Percentiles rank a stretch among this genome's conserved stretches.
Evolutionary conservation across 2,329 filamentous ascomycete genomes (phyloP).

Genomic region (Blastomyces parvus): DNA sequence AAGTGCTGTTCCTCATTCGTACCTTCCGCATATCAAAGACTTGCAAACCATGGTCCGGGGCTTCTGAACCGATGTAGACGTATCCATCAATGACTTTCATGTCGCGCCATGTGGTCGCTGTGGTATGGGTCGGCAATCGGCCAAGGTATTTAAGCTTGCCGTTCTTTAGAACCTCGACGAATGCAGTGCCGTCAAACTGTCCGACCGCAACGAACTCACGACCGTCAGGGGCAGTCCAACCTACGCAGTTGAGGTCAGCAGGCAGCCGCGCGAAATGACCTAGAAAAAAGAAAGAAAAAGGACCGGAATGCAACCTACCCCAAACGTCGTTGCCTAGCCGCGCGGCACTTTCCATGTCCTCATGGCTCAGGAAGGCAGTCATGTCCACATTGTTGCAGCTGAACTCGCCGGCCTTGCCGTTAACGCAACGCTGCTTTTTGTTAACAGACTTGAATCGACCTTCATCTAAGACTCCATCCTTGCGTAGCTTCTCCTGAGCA

Average conservation of each 20-base stretch:
- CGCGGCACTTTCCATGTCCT: conserved; percentile 30
- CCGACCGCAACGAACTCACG: conserved; percentile 44
- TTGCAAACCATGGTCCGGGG: conserved; percentile 48
- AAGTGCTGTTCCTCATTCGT: conserved; percentile 1
- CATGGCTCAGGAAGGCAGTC: conserved; percentile 32
- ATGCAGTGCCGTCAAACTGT: conserved; percentile 43
- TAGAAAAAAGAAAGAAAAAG: neutral
- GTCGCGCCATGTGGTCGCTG: conserved; percentile 28
- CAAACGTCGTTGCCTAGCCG: conserved; percentile 33
- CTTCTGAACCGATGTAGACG: conserved; percentile 37
- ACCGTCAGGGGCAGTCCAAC: conserved; percentile 41
- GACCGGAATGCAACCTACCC: conserved; percentile 16
- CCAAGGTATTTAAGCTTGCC: conserved; percentile 42
- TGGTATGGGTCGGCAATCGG: conserved; percentile 37
- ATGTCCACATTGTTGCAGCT: conserved; percentile 33
- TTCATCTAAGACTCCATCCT: conserved; percentile 11
- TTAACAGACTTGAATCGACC: conserved; percentile 10
- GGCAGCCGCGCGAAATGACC: neutral
- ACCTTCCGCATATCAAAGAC: conserved; percentile 53
- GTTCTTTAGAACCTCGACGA: conserved; percentile 39
- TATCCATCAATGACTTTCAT: conserved; percentile 34
- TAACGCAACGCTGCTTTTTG: conserved; percentile 18
- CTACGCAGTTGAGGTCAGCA: conserved; percentile 16
- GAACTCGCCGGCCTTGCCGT: conserved; percentile 30
- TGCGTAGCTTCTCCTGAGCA: conserved; percentile 10